Evolutionary conservation across 495 filamentous ascomycete species (phyloP), one percentile per base, ranked within the genome.

Genomic region (Acidomyces sp.): DNA sequence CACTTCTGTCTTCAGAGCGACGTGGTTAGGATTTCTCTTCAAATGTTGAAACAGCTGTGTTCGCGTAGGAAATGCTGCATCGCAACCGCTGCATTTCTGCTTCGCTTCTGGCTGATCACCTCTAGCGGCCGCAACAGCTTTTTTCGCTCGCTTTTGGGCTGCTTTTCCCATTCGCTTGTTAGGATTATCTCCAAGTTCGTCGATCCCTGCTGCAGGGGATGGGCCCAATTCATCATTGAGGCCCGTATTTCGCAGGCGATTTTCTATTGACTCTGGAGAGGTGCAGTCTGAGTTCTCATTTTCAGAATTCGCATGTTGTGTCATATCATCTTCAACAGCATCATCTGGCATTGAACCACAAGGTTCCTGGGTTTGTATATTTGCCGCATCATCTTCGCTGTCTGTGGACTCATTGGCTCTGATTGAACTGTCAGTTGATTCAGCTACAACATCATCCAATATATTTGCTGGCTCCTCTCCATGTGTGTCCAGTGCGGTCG

Each of bases 141-240:
- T 84, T 58, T 85, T 94, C 28, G 82, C 79, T 30, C 82, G 72
- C 56, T 84, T 94, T 44, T 80, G 71, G 55, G 88, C 94, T 6
- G 90, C 90, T 57, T 87, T 93, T 18, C 90, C 87, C 2, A 82
- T 27, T 49, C 80, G 85, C 20, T 12, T 12, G 6, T 18, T 18
- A 6, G 6, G 6, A 6, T 12, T 34, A 9, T 29, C 9, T 29
- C 26, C 5, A 31, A 18, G 15, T 31, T 43, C 33, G 20, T 41
- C 41, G 9, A 29, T 16, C 3, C 16, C 13, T 19, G 34, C 34
- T 24, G 37, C 3, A 19, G 31, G 26, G 1, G 51, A 15, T 11
- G 48, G 25, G 15, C 5, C 13, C 16, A 17, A 23, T 3, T 20
- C 18, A 20, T 28, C 15, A 21, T 43, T 19, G n/a, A 45, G 32